Base-by-base conservation (phyloP, 2,329 filamentous ascomycete species). In the Colletotrichum musicola region DNA sequence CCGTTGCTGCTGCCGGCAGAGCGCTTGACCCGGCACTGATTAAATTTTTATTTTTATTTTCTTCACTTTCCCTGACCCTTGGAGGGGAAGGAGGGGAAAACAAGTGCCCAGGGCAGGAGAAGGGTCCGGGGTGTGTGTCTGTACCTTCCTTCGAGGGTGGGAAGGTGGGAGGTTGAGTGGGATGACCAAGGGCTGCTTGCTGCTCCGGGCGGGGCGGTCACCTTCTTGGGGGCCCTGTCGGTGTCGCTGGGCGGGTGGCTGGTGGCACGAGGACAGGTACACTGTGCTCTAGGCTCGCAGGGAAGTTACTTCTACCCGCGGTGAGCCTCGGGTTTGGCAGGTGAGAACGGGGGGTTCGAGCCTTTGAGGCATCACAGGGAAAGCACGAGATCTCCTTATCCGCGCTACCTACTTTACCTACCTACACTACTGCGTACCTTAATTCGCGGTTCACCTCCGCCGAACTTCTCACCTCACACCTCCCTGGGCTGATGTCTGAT, bases 21-120 rank as follows among this genome's bases (percentile, higher is more conserved):
- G 69, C 69, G 69, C 69, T 71, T 68, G 69, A 58, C 69, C 69
- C 67, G 69, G 69, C 54, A 67, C 67, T 38, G 62, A 47, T 57
- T 59, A 60, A 53, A 35, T 58, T 27, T 58, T 49, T 12, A 12
- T 35, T 35, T 10, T 35, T 9, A 35, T 35, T 35, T 35, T 35
- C 30, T 10, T 35, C 30, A 35, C 10, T 1, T 35, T 35, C 47
- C 18, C 47, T 22, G 55, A 44, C 13, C 49, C 49, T 60, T 30
- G 54, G 35, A 47, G 56, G 56, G 56, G 35, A 69, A 66, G 50
- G 62, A 61, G 56, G 62, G 66, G 62, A n/a, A 66, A 66, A 50
- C 30, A 51, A 44, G 46, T 55, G 38, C n/a, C 40, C 47, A 30
- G 16, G 25, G 53, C 22, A 63, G 16, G 55, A 60, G 40, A 53